Percentiles rank a stretch among this genome's conserved stretches.
phyloP scores from a whole-genome alignment of 352 stramenopile genomes.

The Pythium chondricola region DNA sequence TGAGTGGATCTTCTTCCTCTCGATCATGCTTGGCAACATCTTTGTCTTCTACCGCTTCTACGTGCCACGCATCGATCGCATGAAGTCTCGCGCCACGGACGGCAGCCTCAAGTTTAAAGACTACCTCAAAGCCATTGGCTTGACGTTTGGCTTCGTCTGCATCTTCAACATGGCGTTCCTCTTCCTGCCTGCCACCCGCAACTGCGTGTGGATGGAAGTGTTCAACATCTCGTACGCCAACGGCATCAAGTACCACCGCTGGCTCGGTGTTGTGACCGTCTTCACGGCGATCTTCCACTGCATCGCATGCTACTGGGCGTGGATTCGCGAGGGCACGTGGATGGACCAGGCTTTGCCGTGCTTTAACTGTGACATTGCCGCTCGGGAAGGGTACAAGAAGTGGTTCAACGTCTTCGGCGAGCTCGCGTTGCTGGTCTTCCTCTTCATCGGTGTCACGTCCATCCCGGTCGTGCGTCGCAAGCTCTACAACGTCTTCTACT shows the following conservation, averaged over 20 bases:
- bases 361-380: slow-evolving; percentile 26
- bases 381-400: slow-evolving; percentile 3
- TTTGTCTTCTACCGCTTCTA: slow-evolving; percentile 17
- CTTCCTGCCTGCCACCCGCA: slow-evolving; percentile 27
- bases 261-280: slow-evolving; percentile 27
- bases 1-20: slow-evolving; percentile 31
- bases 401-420: slow-evolving; percentile 44
- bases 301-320: slow-evolving; percentile 17
- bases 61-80: slow-evolving; percentile 3
- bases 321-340: slow-evolving; percentile 19
- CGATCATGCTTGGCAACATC: slow-evolving; percentile 17
- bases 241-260: slow-evolving; percentile 37
- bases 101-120: slow-evolving; percentile 6
- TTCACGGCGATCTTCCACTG: slow-evolving; percentile 18
- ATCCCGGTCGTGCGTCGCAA: slow-evolving; percentile 32
- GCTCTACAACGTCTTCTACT: slow-evolving; percentile 41
- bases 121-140: slow-evolving; percentile 13
- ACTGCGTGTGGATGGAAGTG: slow-evolving; percentile 36
- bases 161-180: slow-evolving; percentile 44
- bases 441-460: slow-evolving; percentile 26
- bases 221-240: slow-evolving; percentile 36
- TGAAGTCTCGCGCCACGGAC: slow-evolving; percentile 1
- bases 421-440: slow-evolving; percentile 28
- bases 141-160: slow-evolving; percentile 23
- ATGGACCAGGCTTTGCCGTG: slow-evolving; percentile 26